phyloP scores from a whole-genome alignment of 2,329 filamentous ascomycete genomes.

The Cercospora zeae-maydis region DNA sequence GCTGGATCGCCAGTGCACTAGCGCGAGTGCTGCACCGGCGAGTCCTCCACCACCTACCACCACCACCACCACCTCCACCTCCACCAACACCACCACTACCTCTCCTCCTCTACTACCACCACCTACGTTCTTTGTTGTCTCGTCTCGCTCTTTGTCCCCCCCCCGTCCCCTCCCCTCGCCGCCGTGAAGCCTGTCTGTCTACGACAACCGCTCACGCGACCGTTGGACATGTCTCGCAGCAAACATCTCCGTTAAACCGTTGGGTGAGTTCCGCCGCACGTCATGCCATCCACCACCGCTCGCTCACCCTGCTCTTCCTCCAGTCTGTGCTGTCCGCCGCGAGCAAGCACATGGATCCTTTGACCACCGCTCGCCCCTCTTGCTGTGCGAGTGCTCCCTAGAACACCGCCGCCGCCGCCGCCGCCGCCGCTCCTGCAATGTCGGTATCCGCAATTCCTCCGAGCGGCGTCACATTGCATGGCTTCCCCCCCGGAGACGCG shows the following conservation, averaged over 20 bases:
- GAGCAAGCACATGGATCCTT: slow-evolving; percentile 27
- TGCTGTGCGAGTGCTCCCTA: slow-evolving; percentile 9
- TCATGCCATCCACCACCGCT: slow-evolving; percentile 14
- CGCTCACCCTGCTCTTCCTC: slow-evolving; percentile 20
- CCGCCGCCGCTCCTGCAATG: slow-evolving; percentile 16
- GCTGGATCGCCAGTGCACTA: slow-evolving; percentile 20
- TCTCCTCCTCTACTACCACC: slow-evolving; percentile 8
- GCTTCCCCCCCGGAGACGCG: slow-evolving; percentile 20
- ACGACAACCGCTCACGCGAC: slow-evolving; percentile 4
- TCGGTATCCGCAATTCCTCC: slow-evolving; percentile 21
- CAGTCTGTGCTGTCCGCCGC: slow-evolving; percentile 22
- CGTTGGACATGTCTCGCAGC: slow-evolving; percentile 18
- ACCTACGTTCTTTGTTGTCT: slow-evolving; percentile 12
- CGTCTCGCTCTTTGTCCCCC: slow-evolving; percentile 1
- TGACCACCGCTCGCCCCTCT: slow-evolving; percentile 10
- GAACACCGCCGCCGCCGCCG: background rate
- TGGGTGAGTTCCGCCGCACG: slow-evolving; percentile 21
- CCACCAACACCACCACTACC: slow-evolving; percentile 9
- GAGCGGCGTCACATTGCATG: slow-evolving; percentile 31
- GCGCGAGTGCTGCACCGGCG: background rate
- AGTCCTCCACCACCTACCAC: no score
- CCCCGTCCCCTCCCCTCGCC: background rate
- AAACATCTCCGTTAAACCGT: slow-evolving; percentile 22
- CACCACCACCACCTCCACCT: background rate
- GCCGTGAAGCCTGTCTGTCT: slow-evolving; percentile 11